A percentile compares a stretch with the other conserved stretches of the same genome.
Evolutionary conservation across 2,329 filamentous ascomycete genomes (phyloP).

Genomic region (Phaeophleospora eucalypticola): DNA sequence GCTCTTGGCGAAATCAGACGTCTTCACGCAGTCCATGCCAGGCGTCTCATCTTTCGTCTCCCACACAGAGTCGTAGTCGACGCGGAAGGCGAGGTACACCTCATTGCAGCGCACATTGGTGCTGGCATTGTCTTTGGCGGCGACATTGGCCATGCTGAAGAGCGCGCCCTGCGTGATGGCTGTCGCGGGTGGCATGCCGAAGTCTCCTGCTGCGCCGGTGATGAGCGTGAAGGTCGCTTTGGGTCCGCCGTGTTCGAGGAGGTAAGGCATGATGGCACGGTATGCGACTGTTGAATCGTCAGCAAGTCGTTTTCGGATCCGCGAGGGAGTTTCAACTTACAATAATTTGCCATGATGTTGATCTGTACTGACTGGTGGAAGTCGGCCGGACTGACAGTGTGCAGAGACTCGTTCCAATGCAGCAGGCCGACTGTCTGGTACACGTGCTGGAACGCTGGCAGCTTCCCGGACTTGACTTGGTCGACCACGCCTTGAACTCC

Average conservation of each 20-base stretch:
- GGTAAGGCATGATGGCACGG: slow-evolving; percentile 30
- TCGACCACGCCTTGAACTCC: slow-evolving; percentile 35
- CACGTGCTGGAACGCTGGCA: slow-evolving; percentile 40
- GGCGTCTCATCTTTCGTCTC: neutral
- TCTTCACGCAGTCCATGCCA: neutral
- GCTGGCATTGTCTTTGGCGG: slow-evolving; percentile 26
- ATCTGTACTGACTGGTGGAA: neutral
- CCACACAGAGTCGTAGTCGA: neutral
- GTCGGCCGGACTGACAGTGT: neutral
- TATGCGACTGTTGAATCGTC: slow-evolving; percentile 12
- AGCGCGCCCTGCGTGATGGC: slow-evolving; percentile 36
- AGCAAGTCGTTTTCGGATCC: neutral
- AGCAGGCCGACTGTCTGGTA: slow-evolving; percentile 17
- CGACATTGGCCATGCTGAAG: slow-evolving; percentile 33
- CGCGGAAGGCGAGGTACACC: slow-evolving; percentile 30
- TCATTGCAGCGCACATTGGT: slow-evolving; percentile 41
- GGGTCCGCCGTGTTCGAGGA: slow-evolving; percentile 30
- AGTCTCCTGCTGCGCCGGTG: slow-evolving; percentile 32
- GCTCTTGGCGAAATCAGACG: neutral
- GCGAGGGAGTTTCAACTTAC: neutral
- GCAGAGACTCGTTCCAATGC: neutral
- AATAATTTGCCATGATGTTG: neutral
- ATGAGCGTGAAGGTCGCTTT: slow-evolving; percentile 34
- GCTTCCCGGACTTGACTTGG: slow-evolving; percentile 31
- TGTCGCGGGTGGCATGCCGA: slow-evolving; percentile 20